Conservation (phyloP, 2,329 filamentous ascomycete genomes). For the Pseudogymnoascus sp. region DNA sequence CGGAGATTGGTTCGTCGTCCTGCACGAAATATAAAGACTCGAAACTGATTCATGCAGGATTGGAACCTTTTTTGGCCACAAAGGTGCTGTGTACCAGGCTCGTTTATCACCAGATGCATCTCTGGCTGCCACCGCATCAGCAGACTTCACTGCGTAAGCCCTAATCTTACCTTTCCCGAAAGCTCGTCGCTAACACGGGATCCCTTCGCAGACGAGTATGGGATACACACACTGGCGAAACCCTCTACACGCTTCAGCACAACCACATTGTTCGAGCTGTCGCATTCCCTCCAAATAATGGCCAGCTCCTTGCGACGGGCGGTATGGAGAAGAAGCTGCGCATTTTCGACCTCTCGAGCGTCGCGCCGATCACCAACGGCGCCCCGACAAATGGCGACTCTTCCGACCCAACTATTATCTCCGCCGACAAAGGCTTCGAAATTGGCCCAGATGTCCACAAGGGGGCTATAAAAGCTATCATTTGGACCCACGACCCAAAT, state of each 20-base stretch:
- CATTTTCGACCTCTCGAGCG: slow-evolving; percentile 75
- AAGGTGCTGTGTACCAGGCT: slow-evolving; percentile 96
- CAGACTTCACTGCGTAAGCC: slow-evolving; percentile 85
- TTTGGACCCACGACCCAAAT: slow-evolving; percentile 86
- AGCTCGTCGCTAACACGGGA: slow-evolving; percentile 7
- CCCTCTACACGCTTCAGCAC: slow-evolving; percentile 79
- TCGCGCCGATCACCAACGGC: slow-evolving; percentile 34
- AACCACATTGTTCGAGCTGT: slow-evolving; percentile 92
- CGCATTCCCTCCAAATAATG: slow-evolving; percentile 75
- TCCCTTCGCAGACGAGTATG: slow-evolving; percentile 70
- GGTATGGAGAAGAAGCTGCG: slow-evolving; percentile 95
- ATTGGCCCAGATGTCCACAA: slow-evolving; percentile 79
- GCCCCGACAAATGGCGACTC: slow-evolving; percentile 27
- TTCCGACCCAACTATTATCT: slow-evolving; percentile 39
- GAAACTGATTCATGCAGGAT: slow-evolving; percentile 49
- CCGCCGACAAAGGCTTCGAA: slow-evolving; percentile 66
- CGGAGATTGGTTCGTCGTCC: slow-evolving; percentile 67
- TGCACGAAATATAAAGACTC: neutral
- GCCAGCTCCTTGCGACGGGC: slow-evolving; percentile 83
- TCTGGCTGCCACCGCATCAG: slow-evolving; percentile 85
- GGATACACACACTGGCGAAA: slow-evolving; percentile 92
- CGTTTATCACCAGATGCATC: slow-evolving; percentile 81
- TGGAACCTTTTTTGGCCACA: slow-evolving; percentile 95
- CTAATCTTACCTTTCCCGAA: neutral
- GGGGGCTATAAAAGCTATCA: slow-evolving; percentile 89